Evolutionary conservation across 2,329 filamentous ascomycete genomes (phyloP).

Genomic region (Pyrenophora graminea): DNA sequence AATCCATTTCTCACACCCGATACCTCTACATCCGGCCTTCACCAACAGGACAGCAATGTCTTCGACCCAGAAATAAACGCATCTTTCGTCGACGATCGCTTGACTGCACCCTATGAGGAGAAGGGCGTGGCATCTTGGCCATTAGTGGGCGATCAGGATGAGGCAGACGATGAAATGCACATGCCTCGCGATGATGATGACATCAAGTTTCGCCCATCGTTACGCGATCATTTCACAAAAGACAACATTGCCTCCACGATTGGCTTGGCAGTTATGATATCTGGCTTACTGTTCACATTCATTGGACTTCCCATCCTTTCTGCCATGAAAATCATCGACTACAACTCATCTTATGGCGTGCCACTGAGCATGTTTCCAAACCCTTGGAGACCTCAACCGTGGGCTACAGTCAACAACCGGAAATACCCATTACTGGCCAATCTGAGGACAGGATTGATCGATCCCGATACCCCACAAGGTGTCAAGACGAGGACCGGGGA

Average conservation of each 20-base stretch:
- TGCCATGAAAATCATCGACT: conserved; percentile 47
- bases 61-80: conserved; percentile 37
- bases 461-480: conserved; percentile 55
- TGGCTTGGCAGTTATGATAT: conserved; percentile 52
- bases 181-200: conserved; percentile 58
- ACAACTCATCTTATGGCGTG: conserved; percentile 47
- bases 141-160: conserved; percentile 55
- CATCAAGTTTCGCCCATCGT: conserved; percentile 48
- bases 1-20: conserved; percentile 40
- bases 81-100: conserved; percentile 53
- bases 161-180: conserved; percentile 60
- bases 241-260: conserved; percentile 51
- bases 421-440: conserved; percentile 55
- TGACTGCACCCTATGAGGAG: conserved; percentile 51
- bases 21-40: conserved; percentile 33
- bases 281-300: conserved; percentile 56
- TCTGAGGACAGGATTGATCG: conserved; percentile 55
- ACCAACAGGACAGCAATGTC: conserved; percentile 23
- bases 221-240: conserved; percentile 52
- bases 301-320: conserved; percentile 57
- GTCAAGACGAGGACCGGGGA: conserved; percentile 53
- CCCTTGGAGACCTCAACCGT: conserved; percentile 37
- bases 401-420: conserved; percentile 56
- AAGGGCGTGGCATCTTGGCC: conserved; percentile 50
- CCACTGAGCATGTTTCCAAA: conserved; percentile 48